Base-by-base conservation (phyloP, 495 filamentous ascomycete genomes). In the Aspergillus baeticus region DNA sequence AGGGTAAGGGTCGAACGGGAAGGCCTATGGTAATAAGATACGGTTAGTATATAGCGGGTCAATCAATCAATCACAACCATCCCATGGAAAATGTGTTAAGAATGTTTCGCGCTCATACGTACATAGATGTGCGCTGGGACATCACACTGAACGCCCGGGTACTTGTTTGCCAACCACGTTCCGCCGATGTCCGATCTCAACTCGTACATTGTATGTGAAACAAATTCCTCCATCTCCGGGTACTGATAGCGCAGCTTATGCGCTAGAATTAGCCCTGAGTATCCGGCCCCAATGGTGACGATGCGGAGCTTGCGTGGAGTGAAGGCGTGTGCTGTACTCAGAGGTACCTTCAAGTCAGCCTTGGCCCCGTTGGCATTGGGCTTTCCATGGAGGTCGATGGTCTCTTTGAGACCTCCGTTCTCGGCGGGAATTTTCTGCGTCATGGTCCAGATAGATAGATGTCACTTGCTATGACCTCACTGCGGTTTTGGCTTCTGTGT, bases 1-100 rank as follows among this genome's bases (percentile, higher is more conserved):
- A 4, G 76, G 71, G 56, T 87, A 87, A 6, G 84, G 81, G 29
- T 77, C 76, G 63, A 87, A 89, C 31, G 78, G 78, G 55, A 75
- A 81, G 3, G 63, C 62, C 41, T 81, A 81, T 5, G 38, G 18
- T 17, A 38, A 38, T 14, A 38, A 8, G 17, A 14, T 14, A 38
- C 3, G 5, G 17, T 5, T 14, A 14, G 17, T 5, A 38, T 14
- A 15, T 5, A 38, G 15, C 36, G n/a, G n/a, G n/a, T n/a, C n/a
- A n/a, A n/a, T 7, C 13, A 5, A 7, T 38, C 11, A 8, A 10
- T 38, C 2, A 15, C 20, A n/a, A 13, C 29, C 22, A n/a, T n/a
- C n/a, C n/a, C n/a, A n/a, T n/a, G n/a, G n/a, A n/a, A n/a, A n/a
- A n/a, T n/a, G n/a, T n/a, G n/a, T n/a, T n/a, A n/a, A n/a, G n/a